These are phyloP conservation scores for Cutaneotrichosporon mucoides DNA, from an alignment of 1,284 basidiomycete species.

Conservation along the genomic window DNA sequence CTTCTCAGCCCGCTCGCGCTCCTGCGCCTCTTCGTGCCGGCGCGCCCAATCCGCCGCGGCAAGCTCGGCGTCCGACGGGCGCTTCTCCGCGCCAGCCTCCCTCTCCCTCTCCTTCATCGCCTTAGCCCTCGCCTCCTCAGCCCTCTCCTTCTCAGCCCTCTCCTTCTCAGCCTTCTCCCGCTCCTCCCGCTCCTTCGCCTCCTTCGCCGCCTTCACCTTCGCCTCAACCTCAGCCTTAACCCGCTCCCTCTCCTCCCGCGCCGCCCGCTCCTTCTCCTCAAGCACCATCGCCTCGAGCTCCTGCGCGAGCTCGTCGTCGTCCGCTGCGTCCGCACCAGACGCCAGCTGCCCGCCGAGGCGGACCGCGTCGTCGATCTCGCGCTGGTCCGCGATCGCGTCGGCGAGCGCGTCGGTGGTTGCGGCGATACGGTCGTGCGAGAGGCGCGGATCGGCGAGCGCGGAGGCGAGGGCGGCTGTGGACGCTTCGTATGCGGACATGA, in stretches of 20 bases:
- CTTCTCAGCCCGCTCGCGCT: slow-evolving; percentile 40
- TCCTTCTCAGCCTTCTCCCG: background rate
- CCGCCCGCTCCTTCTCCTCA: slow-evolving; percentile 37
- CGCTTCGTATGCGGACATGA: slow-evolving; percentile 78
- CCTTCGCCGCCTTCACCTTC: too few species aligned
- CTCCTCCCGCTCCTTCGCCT: too few species aligned
- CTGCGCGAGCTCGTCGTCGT: slow-evolving; percentile 53
- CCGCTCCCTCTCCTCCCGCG: slow-evolving; percentile 21
- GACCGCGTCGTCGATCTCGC: slow-evolving; percentile 76
- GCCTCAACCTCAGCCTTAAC: slow-evolving; percentile 19
- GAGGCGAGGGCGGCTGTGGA: slow-evolving; percentile 70
- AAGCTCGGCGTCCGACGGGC: background rate
- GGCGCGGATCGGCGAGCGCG: slow-evolving; percentile 71
- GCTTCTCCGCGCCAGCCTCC: background rate
- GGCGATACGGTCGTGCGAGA: slow-evolving; percentile 73
- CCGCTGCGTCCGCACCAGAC: slow-evolving; percentile 52
- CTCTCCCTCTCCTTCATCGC: background rate
- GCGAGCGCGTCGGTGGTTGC: slow-evolving; percentile 80
- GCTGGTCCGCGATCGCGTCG: slow-evolving; percentile 72
- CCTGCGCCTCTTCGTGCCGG: slow-evolving; percentile 35
- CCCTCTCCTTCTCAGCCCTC: slow-evolving; percentile 5
- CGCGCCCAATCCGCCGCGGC: slow-evolving; percentile 20
- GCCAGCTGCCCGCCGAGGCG: slow-evolving; percentile 61
- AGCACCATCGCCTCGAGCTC: slow-evolving; percentile 49
- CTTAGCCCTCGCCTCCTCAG: background rate